A percentile compares a stretch with the other conserved stretches of the same genome.
Evolutionary conservation across 1,139 yeast species (phyloP).

Genomic region (Nakaseomyces delphensis): DNA sequence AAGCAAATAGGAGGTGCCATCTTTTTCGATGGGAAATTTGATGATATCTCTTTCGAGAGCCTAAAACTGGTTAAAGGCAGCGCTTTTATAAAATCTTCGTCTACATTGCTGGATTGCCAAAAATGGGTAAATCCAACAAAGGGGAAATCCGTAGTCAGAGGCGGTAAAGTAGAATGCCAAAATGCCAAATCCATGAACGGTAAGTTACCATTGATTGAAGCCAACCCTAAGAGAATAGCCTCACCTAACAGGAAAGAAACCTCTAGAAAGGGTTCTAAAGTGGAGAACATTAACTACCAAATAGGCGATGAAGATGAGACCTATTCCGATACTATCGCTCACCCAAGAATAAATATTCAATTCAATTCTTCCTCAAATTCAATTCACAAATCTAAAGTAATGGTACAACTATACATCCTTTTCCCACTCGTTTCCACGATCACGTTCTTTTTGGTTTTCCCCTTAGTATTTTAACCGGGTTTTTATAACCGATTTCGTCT

Average conservation of each 20-base stretch:
- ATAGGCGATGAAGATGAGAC: neutral
- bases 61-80: constrained; percentile 64
- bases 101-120: constrained; percentile 48
- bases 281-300: neutral
- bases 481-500: too few relatives aligned
- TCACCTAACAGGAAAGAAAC: neutral
- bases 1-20: constrained; percentile 67
- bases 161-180: constrained; percentile 59
- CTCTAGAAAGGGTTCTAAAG: neutral
- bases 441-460: neutral
- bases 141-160: constrained; percentile 47
- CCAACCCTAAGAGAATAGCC: neutral
- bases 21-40: constrained; percentile 56
- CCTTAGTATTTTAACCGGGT: neutral
- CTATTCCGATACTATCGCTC: neutral
- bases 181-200: constrained; percentile 29
- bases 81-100: constrained; percentile 47
- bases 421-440: neutral
- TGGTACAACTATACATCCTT: neutral
- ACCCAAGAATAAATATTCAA: neutral
- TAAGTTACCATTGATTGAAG: neutral
- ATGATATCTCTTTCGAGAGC: constrained; percentile 42
- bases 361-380: neutral
- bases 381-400: neutral
- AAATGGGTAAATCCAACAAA: constrained; percentile 44